Conservation (phyloP, 345 rosid genomes). For the Cardiospermum halicacabum region DNA sequence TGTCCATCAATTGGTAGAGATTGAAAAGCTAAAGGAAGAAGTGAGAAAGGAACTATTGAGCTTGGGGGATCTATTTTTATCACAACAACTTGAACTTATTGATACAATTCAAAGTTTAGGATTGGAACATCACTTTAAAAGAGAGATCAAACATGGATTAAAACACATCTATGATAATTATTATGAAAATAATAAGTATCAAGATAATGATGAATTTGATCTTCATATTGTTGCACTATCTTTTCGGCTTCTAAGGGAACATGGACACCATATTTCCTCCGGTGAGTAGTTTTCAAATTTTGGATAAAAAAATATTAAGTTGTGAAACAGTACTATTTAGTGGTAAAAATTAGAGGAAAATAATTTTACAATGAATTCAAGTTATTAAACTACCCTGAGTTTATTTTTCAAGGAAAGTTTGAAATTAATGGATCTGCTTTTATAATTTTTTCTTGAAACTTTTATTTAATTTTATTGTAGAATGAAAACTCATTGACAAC, state of each 20-base stretch:
- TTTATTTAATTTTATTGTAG: too few relatives aligned
- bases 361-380: too few relatives aligned
- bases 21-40: too few relatives aligned
- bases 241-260: background rate
- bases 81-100: background rate
- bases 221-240: background rate
- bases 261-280: background rate
- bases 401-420: too few relatives aligned
- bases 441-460: too few relatives aligned
- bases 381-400: too few relatives aligned
- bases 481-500: too few relatives aligned
- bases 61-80: too few relatives aligned
- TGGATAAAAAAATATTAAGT: too few relatives aligned
- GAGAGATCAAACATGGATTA: background rate
- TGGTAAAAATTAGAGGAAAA: too few relatives aligned
- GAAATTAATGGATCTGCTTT: too few relatives aligned
- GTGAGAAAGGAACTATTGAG: background rate
- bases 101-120: background rate
- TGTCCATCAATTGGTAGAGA: background rate
- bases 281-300: background rate
- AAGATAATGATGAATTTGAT: background rate
- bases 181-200: background rate
- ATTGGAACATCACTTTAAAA: background rate
- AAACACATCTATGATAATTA: background rate
- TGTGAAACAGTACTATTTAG: too few relatives aligned